A percentile compares a stretch with the other conserved stretches of the same genome.
Conservation (phyloP, 2,329 filamentous ascomycete genomes). For the Aotearoamyces nothofagi region DNA sequence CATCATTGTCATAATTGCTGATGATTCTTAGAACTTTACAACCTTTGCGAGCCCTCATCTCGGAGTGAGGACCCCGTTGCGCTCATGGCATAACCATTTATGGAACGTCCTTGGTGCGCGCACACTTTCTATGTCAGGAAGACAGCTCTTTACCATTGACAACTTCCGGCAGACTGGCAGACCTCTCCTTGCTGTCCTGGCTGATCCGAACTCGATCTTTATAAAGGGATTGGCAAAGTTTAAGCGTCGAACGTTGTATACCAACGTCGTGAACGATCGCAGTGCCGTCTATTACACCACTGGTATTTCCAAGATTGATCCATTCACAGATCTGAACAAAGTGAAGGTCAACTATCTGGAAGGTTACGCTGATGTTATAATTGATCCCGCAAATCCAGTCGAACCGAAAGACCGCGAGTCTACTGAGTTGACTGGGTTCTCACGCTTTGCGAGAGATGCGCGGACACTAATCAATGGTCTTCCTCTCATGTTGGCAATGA, state of each 20-base stretch:
- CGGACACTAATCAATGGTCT: constrained; percentile 25
- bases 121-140: constrained; percentile 68
- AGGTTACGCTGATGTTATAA: constrained; percentile 59
- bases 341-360: constrained; percentile 59
- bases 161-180: constrained; percentile 69
- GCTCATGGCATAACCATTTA: constrained; percentile 47
- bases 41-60: constrained; percentile 81
- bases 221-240: constrained; percentile 65
- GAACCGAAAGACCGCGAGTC: constrained; percentile 27
- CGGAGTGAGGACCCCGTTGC: constrained; percentile 56
- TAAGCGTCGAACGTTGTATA: constrained; percentile 62
- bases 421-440: constrained; percentile 11
- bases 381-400: constrained; percentile 52
- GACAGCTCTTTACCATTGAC: constrained; percentile 80
- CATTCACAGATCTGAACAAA: constrained; percentile 52
- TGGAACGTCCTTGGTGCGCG: constrained; percentile 78
- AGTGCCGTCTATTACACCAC: constrained; percentile 77
- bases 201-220: constrained; percentile 76
- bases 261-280: constrained; percentile 77
- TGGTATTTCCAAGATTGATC: constrained; percentile 60
- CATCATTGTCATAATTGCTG: constrained; percentile 3
- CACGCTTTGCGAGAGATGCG: constrained; percentile 15
- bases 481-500: constrained; percentile 48
- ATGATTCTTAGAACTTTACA: constrained; percentile 56
- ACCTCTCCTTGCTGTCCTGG: constrained; percentile 66